A percentile compares a stretch with the other conserved stretches of the same genome.
Evolutionary conservation across 2,329 filamentous ascomycete genomes (phyloP).

Genomic region (Colletotrichum kahawae): DNA sequence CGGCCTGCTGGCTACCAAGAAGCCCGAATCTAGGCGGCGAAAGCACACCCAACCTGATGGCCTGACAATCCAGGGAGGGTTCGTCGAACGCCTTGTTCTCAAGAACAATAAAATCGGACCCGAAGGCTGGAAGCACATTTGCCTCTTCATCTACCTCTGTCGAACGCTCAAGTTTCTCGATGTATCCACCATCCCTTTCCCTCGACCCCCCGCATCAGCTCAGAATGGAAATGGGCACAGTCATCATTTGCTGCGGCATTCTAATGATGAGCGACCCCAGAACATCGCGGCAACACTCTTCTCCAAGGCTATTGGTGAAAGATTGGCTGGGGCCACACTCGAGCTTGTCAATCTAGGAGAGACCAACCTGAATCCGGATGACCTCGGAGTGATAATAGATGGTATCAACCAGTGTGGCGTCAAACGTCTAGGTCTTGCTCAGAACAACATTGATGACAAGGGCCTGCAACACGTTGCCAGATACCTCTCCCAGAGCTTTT

Average conservation of each 20-base stretch:
- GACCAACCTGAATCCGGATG: slow-evolving; percentile 73
- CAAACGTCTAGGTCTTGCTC: slow-evolving; percentile 79
- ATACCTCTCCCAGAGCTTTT: slow-evolving; percentile 78
- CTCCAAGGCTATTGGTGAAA: slow-evolving; percentile 75
- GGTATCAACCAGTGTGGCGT: slow-evolving; percentile 81
- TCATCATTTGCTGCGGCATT: slow-evolving; percentile 34
- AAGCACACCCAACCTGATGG: slow-evolving; percentile 44
- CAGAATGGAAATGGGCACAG: slow-evolving; percentile 28
- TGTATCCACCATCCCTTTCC: slow-evolving; percentile 83
- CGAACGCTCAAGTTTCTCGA: slow-evolving; percentile 86
- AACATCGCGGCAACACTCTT: slow-evolving; percentile 58
- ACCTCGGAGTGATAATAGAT: slow-evolving; percentile 79
- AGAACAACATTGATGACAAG: slow-evolving; percentile 77
- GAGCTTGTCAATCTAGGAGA: slow-evolving; percentile 86
- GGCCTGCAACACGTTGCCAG: slow-evolving; percentile 77
- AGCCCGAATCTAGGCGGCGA: slow-evolving; percentile 60
- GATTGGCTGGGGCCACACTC: slow-evolving; percentile 75
- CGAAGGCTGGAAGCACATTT: slow-evolving; percentile 91
- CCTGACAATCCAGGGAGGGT: slow-evolving; percentile 62
- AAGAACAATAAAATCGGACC: slow-evolving; percentile 91
- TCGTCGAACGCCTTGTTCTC: slow-evolving; percentile 84
- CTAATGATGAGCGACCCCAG: slow-evolving; percentile 26
- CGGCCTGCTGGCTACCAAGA: slow-evolving; percentile 81
- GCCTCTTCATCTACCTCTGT: slow-evolving; percentile 89
- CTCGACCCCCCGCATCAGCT: slow-evolving; percentile 35